phyloP scores from a whole-genome alignment of 2,329 filamentous ascomycete species.

The Samsoniella hepiali region DNA sequence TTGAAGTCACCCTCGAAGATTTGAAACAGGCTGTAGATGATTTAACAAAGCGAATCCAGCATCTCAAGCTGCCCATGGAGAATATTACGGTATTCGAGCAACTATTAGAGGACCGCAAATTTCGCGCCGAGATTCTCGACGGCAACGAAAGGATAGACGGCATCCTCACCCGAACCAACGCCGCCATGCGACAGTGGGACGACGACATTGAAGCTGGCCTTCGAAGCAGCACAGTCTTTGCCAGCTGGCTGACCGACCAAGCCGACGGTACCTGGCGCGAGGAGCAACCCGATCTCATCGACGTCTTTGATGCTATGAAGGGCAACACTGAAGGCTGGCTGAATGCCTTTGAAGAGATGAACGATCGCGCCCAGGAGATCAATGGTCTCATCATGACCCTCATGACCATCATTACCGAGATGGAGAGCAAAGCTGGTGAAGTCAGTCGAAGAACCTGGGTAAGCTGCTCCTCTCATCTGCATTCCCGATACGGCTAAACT shows the following conservation, averaged over 20 bases:
- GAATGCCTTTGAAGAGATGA: slow-evolving; percentile 72
- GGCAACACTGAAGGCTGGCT: slow-evolving; percentile 91
- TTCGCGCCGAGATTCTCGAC: slow-evolving; percentile 75
- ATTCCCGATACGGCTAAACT: background rate
- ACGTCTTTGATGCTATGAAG: slow-evolving; percentile 85
- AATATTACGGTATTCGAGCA: slow-evolving; percentile 80
- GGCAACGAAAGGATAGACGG: slow-evolving; percentile 91
- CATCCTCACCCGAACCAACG: slow-evolving; percentile 75
- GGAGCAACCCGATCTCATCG: slow-evolving; percentile 60
- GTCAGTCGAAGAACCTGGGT: slow-evolving; percentile 77
- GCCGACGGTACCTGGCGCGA: slow-evolving; percentile 57
- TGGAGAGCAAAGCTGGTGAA: slow-evolving; percentile 79
- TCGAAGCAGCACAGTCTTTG: slow-evolving; percentile 71
- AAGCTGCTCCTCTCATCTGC: slow-evolving; percentile 33
- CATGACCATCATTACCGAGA: slow-evolving; percentile 74
- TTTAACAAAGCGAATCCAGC: slow-evolving; percentile 74
- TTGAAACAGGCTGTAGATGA: slow-evolving; percentile 75
- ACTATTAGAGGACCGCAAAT: slow-evolving; percentile 81
- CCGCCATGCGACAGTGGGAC: slow-evolving; percentile 71
- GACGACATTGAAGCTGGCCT: slow-evolving; percentile 77
- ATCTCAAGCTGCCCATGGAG: slow-evolving; percentile 77
- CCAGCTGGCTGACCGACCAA: slow-evolving; percentile 68
- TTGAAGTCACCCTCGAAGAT: slow-evolving; percentile 83
- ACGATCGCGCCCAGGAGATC: slow-evolving; percentile 67
- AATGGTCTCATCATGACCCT: slow-evolving; percentile 69